Evolutionary conservation across 768 basidiomycete genomes (phyloP).

Genomic region (Boletus vermiculosoides): DNA sequence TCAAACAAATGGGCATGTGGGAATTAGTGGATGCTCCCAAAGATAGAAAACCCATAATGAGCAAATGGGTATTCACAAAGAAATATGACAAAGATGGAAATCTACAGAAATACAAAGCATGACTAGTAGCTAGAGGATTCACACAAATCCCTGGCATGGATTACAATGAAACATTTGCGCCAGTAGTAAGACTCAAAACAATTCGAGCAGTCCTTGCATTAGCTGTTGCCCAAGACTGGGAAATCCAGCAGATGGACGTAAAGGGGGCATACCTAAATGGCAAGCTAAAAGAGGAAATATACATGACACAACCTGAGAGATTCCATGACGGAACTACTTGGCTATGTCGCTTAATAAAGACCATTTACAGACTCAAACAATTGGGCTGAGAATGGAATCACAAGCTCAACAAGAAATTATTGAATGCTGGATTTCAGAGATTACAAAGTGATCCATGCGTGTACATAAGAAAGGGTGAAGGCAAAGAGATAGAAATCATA

Average conservation of each 20-base stretch:
- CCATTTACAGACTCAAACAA: too few relatives aligned
- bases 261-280: background rate
- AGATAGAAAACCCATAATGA: constrained; percentile 23
- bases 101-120: constrained; percentile 28
- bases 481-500: too few relatives aligned
- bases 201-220: background rate
- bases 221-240: background rate
- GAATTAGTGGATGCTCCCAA: constrained; percentile 24
- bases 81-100: background rate
- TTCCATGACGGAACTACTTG: too few relatives aligned
- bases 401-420: too few relatives aligned
- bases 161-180: background rate
- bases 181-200: background rate
- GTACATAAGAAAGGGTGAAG: too few relatives aligned
- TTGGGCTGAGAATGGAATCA: too few relatives aligned
- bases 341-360: too few relatives aligned
- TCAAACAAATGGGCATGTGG: constrained; percentile 18
- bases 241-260: constrained; percentile 5
- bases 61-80: constrained; percentile 28
- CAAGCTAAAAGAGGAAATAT: background rate
- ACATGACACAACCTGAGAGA: background rate
- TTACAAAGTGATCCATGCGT: too few relatives aligned
- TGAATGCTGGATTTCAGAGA: too few relatives aligned
- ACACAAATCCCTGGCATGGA: constrained; percentile 34
- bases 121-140: constrained; percentile 41